Percentiles rank a stretch among this genome's conserved stretches.
phyloP scores from a whole-genome alignment of 148 eudicot species.

The Rhododendron kiyosumense region DNA sequence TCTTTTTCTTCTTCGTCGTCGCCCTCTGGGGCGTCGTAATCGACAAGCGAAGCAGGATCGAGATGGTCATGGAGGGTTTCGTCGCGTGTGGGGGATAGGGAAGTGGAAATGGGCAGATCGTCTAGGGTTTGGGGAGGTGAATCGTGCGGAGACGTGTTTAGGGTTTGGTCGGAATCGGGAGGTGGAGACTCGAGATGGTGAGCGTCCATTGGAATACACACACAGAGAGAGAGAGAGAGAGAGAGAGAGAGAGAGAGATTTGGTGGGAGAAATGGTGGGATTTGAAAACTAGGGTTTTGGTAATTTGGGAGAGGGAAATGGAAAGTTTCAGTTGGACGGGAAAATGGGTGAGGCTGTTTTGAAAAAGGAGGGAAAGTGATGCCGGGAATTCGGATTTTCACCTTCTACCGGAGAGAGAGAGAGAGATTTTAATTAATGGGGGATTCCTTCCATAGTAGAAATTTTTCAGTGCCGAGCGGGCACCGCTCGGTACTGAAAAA shows the following conservation, averaged over 20 bases:
- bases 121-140: conserved; percentile 15
- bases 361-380: conserved; percentile 25
- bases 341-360: neutral
- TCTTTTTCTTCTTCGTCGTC: neutral
- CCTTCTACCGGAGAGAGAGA: neutral
- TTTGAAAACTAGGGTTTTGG: conserved; percentile 6
- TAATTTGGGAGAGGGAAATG: conserved; percentile 2
- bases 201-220: conserved; percentile 6
- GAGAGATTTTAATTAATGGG: no score
- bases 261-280: neutral
- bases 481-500: no score
- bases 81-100: neutral
- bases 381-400: conserved; percentile 9
- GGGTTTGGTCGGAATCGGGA: conserved; percentile 10
- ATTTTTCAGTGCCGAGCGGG: no score
- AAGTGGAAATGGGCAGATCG: neutral
- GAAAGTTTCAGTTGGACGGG: neutral
- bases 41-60: neutral
- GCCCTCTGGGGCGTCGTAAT: neutral
- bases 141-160: neutral
- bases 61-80: conserved; percentile 4
- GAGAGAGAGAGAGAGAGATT: neutral
- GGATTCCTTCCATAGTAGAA: no score
- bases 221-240: no score
- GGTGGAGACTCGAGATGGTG: neutral